Conservation (phyloP, 148 eudicot genomes). For the Chenopodium suecicum region DNA sequence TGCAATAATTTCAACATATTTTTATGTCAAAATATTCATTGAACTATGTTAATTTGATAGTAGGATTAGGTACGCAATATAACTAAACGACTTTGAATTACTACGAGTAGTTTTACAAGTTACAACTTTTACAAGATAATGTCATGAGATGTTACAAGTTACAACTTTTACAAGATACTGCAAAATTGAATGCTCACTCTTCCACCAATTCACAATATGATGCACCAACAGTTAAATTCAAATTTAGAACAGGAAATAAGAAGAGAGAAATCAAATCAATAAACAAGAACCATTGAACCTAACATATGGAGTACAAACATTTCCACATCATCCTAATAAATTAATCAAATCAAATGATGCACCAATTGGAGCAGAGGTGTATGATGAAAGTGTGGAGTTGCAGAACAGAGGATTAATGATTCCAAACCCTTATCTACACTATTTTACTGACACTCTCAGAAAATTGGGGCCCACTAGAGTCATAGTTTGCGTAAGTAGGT, state of each 20-base stretch:
- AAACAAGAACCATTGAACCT: no score
- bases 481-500: conserved; percentile 20
- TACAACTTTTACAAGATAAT: no score
- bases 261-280: no score
- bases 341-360: neutral
- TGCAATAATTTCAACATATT: no score
- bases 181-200: neutral
- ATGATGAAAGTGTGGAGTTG: neutral
- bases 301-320: neutral
- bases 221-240: neutral
- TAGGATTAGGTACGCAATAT: no score
- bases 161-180: neutral
- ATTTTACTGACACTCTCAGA: neutral
- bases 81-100: no score
- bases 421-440: neutral
- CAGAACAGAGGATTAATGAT: neutral
- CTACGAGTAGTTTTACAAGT: no score
- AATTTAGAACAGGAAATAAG: neutral
- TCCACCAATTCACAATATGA: neutral
- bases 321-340: neutral
- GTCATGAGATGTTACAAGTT: no score
- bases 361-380: neutral
- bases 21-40: no score
- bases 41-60: no score
- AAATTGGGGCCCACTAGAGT: neutral